Conservation (phyloP, 1,139 yeast genomes). For the Diutina pseudorugosa region DNA sequence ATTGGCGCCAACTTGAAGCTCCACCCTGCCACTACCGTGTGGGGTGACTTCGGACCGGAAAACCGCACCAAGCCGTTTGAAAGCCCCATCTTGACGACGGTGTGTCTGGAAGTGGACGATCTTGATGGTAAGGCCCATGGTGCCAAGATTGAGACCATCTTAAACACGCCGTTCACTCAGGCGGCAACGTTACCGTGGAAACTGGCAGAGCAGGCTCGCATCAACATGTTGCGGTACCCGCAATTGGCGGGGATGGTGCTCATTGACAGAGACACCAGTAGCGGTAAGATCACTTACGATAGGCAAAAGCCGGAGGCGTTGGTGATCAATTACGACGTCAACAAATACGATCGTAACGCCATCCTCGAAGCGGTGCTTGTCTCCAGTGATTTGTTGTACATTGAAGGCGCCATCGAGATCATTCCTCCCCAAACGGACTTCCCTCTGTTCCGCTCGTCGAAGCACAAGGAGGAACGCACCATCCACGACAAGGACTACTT, state of each 20-base stretch:
- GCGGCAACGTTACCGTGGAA: constrained; percentile 33
- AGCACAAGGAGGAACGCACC: constrained; percentile 29
- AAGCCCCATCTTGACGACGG: constrained; percentile 40
- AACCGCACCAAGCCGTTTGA: constrained; percentile 23
- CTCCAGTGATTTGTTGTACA: constrained; percentile 35
- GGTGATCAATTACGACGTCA: constrained; percentile 27
- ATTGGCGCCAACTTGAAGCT: constrained; percentile 44
- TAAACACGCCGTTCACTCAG: constrained; percentile 34
- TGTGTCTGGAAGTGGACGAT: constrained; percentile 37
- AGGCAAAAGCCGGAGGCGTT: constrained; percentile 24
- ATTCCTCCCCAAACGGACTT: constrained; percentile 24
- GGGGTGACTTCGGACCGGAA: constrained; percentile 27
- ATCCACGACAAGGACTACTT: constrained; percentile 35
- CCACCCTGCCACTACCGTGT: constrained; percentile 32
- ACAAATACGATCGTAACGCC: constrained; percentile 32
- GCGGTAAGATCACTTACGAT: constrained; percentile 29
- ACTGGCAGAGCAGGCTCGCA: constrained; percentile 22
- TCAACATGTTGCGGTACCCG: constrained; percentile 26
- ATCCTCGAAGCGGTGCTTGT: constrained; percentile 27
- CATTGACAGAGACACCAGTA: constrained; percentile 35
- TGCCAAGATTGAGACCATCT: constrained; percentile 39
- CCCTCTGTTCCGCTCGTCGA: constrained; percentile 27
- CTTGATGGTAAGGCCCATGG: constrained; percentile 48
- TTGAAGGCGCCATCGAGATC: constrained; percentile 40
- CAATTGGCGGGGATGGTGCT: constrained; percentile 30